phyloP scores from a whole-genome alignment of 352 stramenopile genomes.

The Pythium aquatile region DNA sequence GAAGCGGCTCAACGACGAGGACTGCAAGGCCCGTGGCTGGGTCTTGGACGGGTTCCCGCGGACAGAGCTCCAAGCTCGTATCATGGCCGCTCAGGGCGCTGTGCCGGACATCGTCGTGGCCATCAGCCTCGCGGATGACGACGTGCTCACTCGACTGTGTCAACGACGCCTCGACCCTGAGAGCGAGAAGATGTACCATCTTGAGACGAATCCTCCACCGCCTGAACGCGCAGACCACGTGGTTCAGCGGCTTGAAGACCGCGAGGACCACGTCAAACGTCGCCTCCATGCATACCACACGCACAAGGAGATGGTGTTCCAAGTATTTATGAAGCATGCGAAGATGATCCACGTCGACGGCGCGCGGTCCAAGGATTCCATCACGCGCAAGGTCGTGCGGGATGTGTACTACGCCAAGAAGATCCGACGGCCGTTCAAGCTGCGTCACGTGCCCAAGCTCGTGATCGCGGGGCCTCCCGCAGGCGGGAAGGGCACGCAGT shows the following conservation, averaged over 20 bases:
- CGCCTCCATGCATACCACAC: constrained; percentile 78
- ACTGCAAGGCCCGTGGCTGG: constrained; percentile 90
- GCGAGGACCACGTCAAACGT: constrained; percentile 74
- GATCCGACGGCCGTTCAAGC: constrained; percentile 37
- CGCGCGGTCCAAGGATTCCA: constrained; percentile 40
- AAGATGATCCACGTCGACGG: constrained; percentile 70
- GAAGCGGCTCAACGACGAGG: constrained; percentile 73
- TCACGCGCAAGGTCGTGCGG: constrained; percentile 40
- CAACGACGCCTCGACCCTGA: constrained; percentile 77
- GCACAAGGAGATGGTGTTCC: constrained; percentile 74
- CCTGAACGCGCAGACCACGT: constrained; percentile 45
- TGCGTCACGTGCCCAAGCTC: constrained; percentile 58
- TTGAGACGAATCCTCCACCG: constrained; percentile 67
- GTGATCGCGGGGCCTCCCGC: constrained; percentile 93
- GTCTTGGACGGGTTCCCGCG: constrained; percentile 95
- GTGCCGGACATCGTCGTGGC: constrained; percentile 90
- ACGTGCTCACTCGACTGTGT: constrained; percentile 79
- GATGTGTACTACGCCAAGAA: constrained; percentile 55
- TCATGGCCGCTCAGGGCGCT: constrained; percentile 76
- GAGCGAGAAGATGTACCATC: constrained; percentile 80
- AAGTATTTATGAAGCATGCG: constrained; percentile 71
- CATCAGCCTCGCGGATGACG: constrained; percentile 89
- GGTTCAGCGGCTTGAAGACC: constrained; percentile 80
- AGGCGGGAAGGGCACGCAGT: constrained; percentile 96
- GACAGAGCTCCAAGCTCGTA: constrained; percentile 88